Evolutionary conservation across 2,329 filamentous ascomycete species (phyloP), one percentile per base, ranked within the genome.

Genomic region (Ceratocystis colombiana): DNA sequence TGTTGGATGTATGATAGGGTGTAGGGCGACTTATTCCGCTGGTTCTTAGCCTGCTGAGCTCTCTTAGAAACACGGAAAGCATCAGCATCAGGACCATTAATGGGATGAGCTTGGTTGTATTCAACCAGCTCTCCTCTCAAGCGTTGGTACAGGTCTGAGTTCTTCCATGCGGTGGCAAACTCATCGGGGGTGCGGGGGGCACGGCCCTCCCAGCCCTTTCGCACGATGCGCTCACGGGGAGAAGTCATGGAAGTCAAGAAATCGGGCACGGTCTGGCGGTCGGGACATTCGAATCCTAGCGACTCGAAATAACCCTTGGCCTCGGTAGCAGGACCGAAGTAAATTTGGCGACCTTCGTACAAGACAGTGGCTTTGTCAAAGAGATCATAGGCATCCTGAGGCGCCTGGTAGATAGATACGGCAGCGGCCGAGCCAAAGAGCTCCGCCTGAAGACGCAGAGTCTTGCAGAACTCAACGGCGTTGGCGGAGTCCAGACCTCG

Each of bases 1-100:
- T 96, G 92, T 74, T 92, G 86, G 3, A 68, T 63, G 70, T 87
- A 89, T 0, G 90, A 93, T 46, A 96, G 78, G 0, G 90, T 96
- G 75, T 87, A 96, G 0, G 92, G 90, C 1, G 90, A 95, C 73
- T 84, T 84, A 62, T 80, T 75, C 2, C 89, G 87, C 73, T 82
- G 80, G 33, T 76, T 72, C 72, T 79, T 82, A 69, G 84, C 81
- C 73, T 85, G 82, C 73, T 84, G 80, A 15, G 77, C 77, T 64
- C 77, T 75, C 75, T 77, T 80, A 66, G 77, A 79, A n/a, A 77
- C 78, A 68, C 82, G 81, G 78, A 85, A 85, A 15, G 75, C 79
- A 68, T 80, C 76, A 17, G 82, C 82, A 65, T 84, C 81, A n/a
- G 79, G 77, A 7, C 82, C 82, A 70, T 79, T 74, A 69, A 84